A percentile compares a stretch with the other conserved stretches of the same genome.
Conservation (phyloP, 2,329 filamentous ascomycete species). For the Aspergillus latus region DNA sequence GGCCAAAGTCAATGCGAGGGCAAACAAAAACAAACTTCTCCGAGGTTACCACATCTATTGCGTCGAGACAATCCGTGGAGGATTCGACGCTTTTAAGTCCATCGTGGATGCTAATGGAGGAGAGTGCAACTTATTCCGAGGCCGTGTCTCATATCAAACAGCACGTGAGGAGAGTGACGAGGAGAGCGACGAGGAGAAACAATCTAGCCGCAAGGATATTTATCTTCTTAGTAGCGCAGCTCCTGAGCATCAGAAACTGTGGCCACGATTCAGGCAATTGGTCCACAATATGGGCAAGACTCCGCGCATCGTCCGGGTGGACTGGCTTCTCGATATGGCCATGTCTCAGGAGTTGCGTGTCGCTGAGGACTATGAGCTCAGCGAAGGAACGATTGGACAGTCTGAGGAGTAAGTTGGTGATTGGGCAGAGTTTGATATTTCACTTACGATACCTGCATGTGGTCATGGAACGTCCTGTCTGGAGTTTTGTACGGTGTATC, state of each 20-base stretch:
- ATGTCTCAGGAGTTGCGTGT: slow-evolving; percentile 82
- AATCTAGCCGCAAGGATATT: slow-evolving; percentile 60
- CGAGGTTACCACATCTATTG: slow-evolving; percentile 79
- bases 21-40: slow-evolving; percentile 75
- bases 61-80: slow-evolving; percentile 74
- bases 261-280: slow-evolving; percentile 77
- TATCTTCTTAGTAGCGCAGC: slow-evolving; percentile 75
- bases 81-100: slow-evolving; percentile 76
- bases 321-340: slow-evolving; percentile 87
- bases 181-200: neutral
- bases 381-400: slow-evolving; percentile 32
- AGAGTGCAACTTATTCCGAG: slow-evolving; percentile 73
- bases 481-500: slow-evolving; percentile 16
- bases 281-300: slow-evolving; percentile 75
- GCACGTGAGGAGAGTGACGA: slow-evolving; percentile 49
- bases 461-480: slow-evolving; percentile 1
- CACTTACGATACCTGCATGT: slow-evolving; percentile 9
- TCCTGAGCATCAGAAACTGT: slow-evolving; percentile 69
- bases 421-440: slow-evolving; percentile 4
- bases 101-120: slow-evolving; percentile 91
- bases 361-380: slow-evolving; percentile 59
- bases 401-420: slow-evolving; percentile 15
- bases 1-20: slow-evolving; percentile 68
- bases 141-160: slow-evolving; percentile 68
- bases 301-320: slow-evolving; percentile 75